Percentiles rank a stretch among this genome's conserved stretches.
Evolutionary conservation across 306 rosid species (phyloP).

Genomic region (Trifolium repens): DNA sequence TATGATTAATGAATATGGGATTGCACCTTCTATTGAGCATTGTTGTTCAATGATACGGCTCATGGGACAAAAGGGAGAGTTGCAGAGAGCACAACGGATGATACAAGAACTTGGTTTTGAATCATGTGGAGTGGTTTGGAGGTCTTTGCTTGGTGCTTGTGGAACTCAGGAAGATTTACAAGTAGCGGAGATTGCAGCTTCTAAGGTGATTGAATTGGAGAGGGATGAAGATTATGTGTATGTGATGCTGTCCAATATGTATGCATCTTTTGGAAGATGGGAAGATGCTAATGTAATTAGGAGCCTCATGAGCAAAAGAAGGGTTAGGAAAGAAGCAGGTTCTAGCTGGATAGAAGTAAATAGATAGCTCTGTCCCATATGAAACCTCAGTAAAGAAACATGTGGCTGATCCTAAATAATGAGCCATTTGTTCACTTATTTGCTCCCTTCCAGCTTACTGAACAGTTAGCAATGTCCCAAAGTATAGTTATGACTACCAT

Average conservation of each 20-base stretch:
- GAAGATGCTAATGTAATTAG: constrained; percentile 62
- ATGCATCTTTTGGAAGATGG: constrained; percentile 69
- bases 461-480: background rate
- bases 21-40: constrained; percentile 65
- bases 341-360: constrained; percentile 60
- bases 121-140: constrained; percentile 61
- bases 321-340: constrained; percentile 63
- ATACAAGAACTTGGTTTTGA: constrained; percentile 64
- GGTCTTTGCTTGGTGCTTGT: constrained; percentile 74
- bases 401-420: background rate
- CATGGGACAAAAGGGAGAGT: constrained; percentile 74
- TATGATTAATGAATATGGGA: constrained; percentile 57
- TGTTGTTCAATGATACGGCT: constrained; percentile 71
- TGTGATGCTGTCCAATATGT: constrained; percentile 65
- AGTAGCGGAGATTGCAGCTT: constrained; percentile 63
- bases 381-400: background rate
- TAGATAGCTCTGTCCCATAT: constrained; percentile 34
- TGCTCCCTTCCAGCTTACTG: background rate
- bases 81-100: constrained; percentile 54
- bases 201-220: constrained; percentile 60
- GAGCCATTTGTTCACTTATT: constrained; percentile 3
- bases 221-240: constrained; percentile 61
- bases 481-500: background rate
- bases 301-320: constrained; percentile 55
- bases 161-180: constrained; percentile 49